Evolutionary conservation across 208 protist species (phyloP), one percentile per base, ranked within the genome.

Genomic region (Acanthamoeba sp.): DNA sequence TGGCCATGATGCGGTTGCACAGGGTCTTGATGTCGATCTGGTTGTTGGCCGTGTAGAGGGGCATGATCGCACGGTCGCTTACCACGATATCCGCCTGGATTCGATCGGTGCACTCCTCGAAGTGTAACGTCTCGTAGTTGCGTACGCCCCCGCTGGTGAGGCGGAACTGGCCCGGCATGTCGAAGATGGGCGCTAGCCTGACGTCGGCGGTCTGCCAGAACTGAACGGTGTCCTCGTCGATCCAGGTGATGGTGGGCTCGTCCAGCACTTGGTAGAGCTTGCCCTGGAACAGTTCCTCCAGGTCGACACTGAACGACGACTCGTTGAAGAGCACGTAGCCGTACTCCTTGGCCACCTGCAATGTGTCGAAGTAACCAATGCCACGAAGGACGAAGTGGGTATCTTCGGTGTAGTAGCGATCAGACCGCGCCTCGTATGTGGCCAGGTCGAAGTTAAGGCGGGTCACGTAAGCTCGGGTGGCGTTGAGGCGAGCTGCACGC

Each of bases 291-390:
- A 73, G 20, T 78, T 36, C 14, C 29, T 14, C 36, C 20, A 62
- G 55, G 48, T 78, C n/a, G 59, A 7, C 6, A 55, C 48, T 16
- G 16, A 22, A 32, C n/a, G 59, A 6, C 4, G 14, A 69, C 24
- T 34, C 16, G 34, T 78, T 38, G 69, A 78, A 78, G 5, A 78
- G 69, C 7, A 78, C 34, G 69, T n/a, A 78, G 69, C 69, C 69
- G 29, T 78, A 78, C 69, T 78, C 69, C 69, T 38, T 78, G 29
- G 36, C 69, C 34, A 78, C 69, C 38, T 78, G 36, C 12, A 45
- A 22, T 9, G 34, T 3, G 7, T 38, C 69, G 38, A 45, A 78
- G 4, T 32, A 78, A 18, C 69, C 69, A 7, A 78, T 34, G 38
- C 69, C 69, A 7, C 69, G 69, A 18, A 78, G 38, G 5, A 78